phyloP scores from a whole-genome alignment of 805 yeast species.

The Hanseniaspora guilliermondii region DNA sequence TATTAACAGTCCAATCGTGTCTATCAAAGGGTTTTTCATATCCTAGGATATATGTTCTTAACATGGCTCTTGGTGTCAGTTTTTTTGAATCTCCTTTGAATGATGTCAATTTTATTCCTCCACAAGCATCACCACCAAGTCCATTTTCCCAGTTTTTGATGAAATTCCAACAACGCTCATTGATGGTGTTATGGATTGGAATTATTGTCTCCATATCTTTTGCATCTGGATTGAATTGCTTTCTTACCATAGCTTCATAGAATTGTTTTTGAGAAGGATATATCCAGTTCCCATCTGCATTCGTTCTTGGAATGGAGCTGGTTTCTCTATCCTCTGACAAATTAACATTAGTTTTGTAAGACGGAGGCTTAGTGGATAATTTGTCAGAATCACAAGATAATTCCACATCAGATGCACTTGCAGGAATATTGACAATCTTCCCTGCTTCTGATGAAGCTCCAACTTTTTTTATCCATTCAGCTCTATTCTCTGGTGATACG shows the following conservation, averaged over 20 bases:
- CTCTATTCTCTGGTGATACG: conserved; percentile 51
- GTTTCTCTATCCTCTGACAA: conserved; percentile 66
- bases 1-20: conserved; percentile 83
- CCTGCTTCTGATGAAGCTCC: conserved; percentile 17
- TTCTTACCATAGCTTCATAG: conserved; percentile 84
- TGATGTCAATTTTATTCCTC: conserved; percentile 72
- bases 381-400: conserved; percentile 35
- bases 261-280: conserved; percentile 94
- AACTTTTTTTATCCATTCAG: conserved; percentile 36
- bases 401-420: conserved; percentile 20
- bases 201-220: conserved; percentile 80
- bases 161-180: conserved; percentile 84
- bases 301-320: conserved; percentile 75
- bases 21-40: conserved; percentile 79
- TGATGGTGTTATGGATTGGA: conserved; percentile 87
- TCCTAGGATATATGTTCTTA: conserved; percentile 50
- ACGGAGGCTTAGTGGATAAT: conserved; percentile 27
- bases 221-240: conserved; percentile 73
- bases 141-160: conserved; percentile 70
- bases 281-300: conserved; percentile 62
- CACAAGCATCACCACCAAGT: conserved; percentile 51
- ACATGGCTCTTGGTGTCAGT: conserved; percentile 77
- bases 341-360: conserved; percentile 27
- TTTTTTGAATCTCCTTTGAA: conserved; percentile 82
- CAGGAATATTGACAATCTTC: conserved; percentile 17